Percentiles rank a stretch among this genome's conserved stretches.
These are phyloP conservation scores for Dictyostelium capitatum DNA, from an alignment of 78 protist species.

Conservation along the genomic window DNA sequence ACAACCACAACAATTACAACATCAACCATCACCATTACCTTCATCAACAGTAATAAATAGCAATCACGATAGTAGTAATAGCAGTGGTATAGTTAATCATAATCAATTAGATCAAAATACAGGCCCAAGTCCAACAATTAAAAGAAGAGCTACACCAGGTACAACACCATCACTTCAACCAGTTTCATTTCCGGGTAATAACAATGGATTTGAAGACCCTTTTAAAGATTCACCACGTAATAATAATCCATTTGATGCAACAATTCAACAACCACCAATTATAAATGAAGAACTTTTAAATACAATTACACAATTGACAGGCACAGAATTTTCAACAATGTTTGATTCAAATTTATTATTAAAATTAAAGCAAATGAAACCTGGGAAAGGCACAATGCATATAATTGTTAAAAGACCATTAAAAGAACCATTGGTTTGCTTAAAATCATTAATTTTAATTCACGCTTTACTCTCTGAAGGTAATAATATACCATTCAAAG, in stretches of 20 bases:
- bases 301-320: not conserved
- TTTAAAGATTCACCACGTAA: conserved; percentile 1
- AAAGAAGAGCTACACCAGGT: conserved; percentile 10
- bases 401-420: conserved; percentile 62
- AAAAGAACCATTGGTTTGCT: conserved; percentile 54
- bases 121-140: conserved; percentile 6
- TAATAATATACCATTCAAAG: conserved; percentile 20
- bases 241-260: not conserved
- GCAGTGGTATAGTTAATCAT: not conserved
- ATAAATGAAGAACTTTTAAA: conserved; percentile 31
- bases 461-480: conserved; percentile 44
- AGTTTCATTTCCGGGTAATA: not conserved
- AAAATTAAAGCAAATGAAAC: conserved; percentile 18
- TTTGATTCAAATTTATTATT: conserved; percentile 22
- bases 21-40: not conserved
- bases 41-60: not conserved
- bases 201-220: not conserved
- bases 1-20: not conserved
- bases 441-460: conserved; percentile 41
- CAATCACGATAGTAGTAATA: not conserved
- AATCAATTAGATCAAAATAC: not conserved
- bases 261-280: not conserved
- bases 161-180: conserved; percentile 30
- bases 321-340: not conserved
- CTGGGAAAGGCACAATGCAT: conserved; percentile 49